These are phyloP conservation scores for Dysphania ambrosioides DNA, from an alignment of 148 eudicot genomes.

Conservation along the genomic window DNA sequence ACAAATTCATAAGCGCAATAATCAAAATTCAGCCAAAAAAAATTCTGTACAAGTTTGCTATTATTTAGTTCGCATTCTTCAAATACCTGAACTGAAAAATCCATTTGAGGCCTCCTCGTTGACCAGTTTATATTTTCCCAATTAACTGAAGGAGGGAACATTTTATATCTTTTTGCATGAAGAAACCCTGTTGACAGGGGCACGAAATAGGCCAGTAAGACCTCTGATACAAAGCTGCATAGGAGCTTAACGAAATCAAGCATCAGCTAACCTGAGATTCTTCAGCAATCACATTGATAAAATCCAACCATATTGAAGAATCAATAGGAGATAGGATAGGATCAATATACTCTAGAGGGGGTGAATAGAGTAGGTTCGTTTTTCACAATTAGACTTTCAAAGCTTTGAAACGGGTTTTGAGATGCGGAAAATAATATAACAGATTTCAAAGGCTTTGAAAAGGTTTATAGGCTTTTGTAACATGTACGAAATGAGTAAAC, in stretches of 20 bases:
- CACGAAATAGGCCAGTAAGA: slow-evolving; percentile 12
- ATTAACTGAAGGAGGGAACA: slow-evolving; percentile 92
- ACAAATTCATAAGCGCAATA: neutral
- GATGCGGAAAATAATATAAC: too few species aligned
- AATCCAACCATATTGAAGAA: slow-evolving; percentile 95
- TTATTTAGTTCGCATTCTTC: neutral
- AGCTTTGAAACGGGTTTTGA: too few species aligned
- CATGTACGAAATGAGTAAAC: too few species aligned
- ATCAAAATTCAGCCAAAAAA: neutral
- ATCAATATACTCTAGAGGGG: too few species aligned
- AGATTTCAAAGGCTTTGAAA: too few species aligned
- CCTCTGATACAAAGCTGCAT: neutral
- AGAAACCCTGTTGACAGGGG: slow-evolving; percentile 65
- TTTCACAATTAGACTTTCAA: too few species aligned
- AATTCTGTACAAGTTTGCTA: neutral
- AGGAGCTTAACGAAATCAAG: slow-evolving; percentile 4
- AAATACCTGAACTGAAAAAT: slow-evolving; percentile 88
- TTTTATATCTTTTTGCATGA: slow-evolving; percentile 94
- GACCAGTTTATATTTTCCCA: slow-evolving; percentile 95
- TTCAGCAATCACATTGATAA: slow-evolving; percentile 68
- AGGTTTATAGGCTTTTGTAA: too few species aligned
- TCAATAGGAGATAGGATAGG: too few species aligned
- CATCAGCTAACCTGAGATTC: slow-evolving; percentile 70
- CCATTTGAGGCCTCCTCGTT: slow-evolving; percentile 88
- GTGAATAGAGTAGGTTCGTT: too few species aligned